These are phyloP conservation scores for Agaricus subrufescens DNA, from an alignment of 768 basidiomycete species.

Conservation along the genomic window DNA sequence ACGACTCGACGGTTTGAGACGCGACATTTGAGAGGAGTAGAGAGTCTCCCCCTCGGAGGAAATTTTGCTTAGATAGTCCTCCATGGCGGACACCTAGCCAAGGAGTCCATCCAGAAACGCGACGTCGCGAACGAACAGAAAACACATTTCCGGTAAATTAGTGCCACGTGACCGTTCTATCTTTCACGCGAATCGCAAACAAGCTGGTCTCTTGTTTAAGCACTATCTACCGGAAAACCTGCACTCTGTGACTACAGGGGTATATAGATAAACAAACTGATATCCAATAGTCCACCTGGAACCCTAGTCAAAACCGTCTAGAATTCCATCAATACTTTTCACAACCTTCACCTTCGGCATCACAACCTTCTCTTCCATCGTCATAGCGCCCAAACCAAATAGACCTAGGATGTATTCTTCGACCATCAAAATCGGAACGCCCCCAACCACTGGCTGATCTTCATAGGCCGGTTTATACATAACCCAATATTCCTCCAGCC, in stretches of 20 bases:
- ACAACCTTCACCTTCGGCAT: neutral
- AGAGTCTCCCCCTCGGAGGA: neutral
- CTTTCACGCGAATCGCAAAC: too few species aligned
- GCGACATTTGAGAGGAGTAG: neutral
- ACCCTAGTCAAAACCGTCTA: too few species aligned
- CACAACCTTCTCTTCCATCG: too few species aligned
- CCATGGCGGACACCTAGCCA: neutral
- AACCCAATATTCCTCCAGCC: too few species aligned
- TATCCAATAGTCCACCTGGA: too few species aligned
- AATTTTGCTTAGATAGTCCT: neutral
- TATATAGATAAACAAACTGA: too few species aligned
- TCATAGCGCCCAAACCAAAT: too few species aligned
- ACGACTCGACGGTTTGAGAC: neutral
- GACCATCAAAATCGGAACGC: too few species aligned
- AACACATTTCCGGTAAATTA: neutral
- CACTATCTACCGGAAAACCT: neutral
- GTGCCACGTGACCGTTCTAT: conserved; percentile 6
- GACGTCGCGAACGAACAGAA: neutral
- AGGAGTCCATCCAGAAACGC: neutral
- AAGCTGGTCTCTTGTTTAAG: too few species aligned
- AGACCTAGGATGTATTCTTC: too few species aligned
- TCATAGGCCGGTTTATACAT: too few species aligned
- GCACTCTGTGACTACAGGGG: neutral
- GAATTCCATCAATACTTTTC: neutral
- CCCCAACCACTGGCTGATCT: too few species aligned